Evolutionary conservation across 1,284 basidiomycete genomes (phyloP).

Genomic region (Coniferiporia sulphurascens): DNA sequence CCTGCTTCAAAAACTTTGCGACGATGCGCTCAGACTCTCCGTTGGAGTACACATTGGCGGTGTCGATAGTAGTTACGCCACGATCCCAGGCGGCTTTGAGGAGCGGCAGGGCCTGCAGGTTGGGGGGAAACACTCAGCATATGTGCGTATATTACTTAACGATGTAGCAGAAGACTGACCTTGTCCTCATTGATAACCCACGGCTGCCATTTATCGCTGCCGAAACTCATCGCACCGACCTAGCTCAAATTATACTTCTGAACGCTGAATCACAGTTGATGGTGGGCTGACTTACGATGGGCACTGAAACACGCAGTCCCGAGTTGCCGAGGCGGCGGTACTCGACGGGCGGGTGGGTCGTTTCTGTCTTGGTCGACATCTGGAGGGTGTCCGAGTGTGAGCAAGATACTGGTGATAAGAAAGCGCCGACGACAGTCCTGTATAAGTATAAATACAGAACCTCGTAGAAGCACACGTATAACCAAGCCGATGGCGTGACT

Average conservation of each 20-base stretch:
- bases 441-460: too few relatives aligned
- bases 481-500: too few relatives aligned
- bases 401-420: not conserved
- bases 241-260: constrained; percentile 13
- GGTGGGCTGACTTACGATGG: constrained; percentile 30
- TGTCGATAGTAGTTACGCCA: constrained; percentile 46
- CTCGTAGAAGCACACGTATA: too few relatives aligned
- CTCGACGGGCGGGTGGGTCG: constrained; percentile 19
- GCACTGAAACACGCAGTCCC: constrained; percentile 47
- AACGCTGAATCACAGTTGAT: not conserved
- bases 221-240: constrained; percentile 46
- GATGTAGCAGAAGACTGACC: constrained; percentile 8
- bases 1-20: constrained; percentile 28
- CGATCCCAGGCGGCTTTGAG: constrained; percentile 44
- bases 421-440: not conserved
- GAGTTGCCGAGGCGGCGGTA: constrained; percentile 43
- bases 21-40: constrained; percentile 30
- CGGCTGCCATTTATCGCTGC: constrained; percentile 30
- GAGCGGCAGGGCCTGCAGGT: constrained; percentile 28
- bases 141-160: not conserved
- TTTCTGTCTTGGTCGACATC: not conserved
- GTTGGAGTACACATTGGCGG: constrained; percentile 53
- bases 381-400: not conserved
- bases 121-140: too few relatives aligned
- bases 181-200: constrained; percentile 44